Conservation (phyloP, 2,329 filamentous ascomycete genomes). For the Reticulascus tulasneorum region DNA sequence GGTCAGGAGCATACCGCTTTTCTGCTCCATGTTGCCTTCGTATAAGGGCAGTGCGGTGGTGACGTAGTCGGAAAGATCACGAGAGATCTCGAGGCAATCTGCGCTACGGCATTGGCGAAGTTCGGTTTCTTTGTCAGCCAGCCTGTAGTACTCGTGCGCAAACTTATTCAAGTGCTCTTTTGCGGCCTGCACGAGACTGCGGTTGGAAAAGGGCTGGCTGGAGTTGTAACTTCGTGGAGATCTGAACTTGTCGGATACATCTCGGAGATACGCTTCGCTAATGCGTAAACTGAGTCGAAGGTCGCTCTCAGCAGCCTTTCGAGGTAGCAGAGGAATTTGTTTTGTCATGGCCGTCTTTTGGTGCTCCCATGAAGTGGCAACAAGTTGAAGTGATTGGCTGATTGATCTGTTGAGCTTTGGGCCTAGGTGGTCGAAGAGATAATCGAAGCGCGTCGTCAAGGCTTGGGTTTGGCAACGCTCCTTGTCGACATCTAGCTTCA, state of each 20-base stretch:
- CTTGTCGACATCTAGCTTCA: constrained; percentile 48
- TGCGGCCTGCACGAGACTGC: constrained; percentile 5
- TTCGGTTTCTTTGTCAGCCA: constrained; percentile 15
- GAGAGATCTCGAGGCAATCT: constrained; percentile 22
- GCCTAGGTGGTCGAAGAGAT: constrained; percentile 23
- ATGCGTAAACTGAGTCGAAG: constrained; percentile 34
- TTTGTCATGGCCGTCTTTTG: constrained; percentile 35
- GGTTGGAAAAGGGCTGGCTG: background rate
- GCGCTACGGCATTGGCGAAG: background rate
- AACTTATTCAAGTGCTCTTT: constrained; percentile 14
- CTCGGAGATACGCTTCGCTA: constrained; percentile 29
- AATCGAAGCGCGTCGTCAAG: constrained; percentile 16
- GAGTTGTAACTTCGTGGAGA: background rate
- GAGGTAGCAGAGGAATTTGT: constrained; percentile 36
- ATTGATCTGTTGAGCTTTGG: constrained; percentile 25
- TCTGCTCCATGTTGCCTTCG: constrained; percentile 40
- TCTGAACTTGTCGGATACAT: background rate
- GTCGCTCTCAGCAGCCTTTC: constrained; percentile 25
- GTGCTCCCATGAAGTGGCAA: constrained; percentile 32
- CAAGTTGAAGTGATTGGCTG: constrained; percentile 19
- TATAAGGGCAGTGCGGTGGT: constrained; percentile 30
- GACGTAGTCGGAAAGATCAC: constrained; percentile 31
- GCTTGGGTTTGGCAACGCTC: constrained; percentile 8
- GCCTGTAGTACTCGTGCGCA: constrained; percentile 13
- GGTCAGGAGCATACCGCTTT: constrained; percentile 48